Conservation (phyloP, 31 red algal species). For the Odonthalia washingtoniensis region DNA sequence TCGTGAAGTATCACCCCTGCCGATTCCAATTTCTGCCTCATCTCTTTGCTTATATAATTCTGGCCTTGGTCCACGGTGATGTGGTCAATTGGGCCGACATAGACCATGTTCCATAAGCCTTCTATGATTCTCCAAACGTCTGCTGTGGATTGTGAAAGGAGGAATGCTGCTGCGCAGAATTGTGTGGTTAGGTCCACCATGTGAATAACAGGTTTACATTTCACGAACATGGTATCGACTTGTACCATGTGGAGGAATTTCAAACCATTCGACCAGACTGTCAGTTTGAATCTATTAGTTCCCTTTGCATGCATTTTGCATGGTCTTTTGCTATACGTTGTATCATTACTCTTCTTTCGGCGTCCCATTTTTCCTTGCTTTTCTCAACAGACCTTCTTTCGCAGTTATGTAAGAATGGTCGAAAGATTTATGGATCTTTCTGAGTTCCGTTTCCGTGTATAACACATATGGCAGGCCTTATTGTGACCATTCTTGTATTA, state of each 20-base stretch:
- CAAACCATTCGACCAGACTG: slow-evolving; percentile 28
- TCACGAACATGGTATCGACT: slow-evolving; percentile 34
- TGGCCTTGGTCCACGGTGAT: slow-evolving; percentile 12
- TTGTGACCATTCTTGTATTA: slow-evolving; percentile 27
- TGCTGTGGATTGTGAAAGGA: background rate
- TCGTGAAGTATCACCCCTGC: background rate
- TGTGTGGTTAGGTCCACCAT: slow-evolving; percentile 39
- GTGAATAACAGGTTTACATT: slow-evolving; percentile 13
- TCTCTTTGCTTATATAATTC: slow-evolving; percentile 13
- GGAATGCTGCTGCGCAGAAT: slow-evolving; percentile 16
- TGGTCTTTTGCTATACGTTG: background rate
- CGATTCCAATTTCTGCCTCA: background rate
- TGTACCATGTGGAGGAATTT: slow-evolving; percentile 27
- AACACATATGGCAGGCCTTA: background rate
- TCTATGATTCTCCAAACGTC: slow-evolving; percentile 10
- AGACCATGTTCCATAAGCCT: slow-evolving; percentile 9
- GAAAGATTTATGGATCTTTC: slow-evolving; percentile 22
- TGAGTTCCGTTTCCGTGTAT: slow-evolving; percentile 25
- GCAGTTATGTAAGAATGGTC: slow-evolving; percentile 14
- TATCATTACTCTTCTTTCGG: background rate
- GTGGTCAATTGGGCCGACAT: slow-evolving; percentile 24
- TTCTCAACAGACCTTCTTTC: background rate
- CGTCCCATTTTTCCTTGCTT: background rate
- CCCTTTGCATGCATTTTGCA: slow-evolving; percentile 1
- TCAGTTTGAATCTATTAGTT: slow-evolving; percentile 43